Evolutionary conservation across 2,329 filamentous ascomycete species (phyloP).

Genomic region (Fonsecaea monophora): DNA sequence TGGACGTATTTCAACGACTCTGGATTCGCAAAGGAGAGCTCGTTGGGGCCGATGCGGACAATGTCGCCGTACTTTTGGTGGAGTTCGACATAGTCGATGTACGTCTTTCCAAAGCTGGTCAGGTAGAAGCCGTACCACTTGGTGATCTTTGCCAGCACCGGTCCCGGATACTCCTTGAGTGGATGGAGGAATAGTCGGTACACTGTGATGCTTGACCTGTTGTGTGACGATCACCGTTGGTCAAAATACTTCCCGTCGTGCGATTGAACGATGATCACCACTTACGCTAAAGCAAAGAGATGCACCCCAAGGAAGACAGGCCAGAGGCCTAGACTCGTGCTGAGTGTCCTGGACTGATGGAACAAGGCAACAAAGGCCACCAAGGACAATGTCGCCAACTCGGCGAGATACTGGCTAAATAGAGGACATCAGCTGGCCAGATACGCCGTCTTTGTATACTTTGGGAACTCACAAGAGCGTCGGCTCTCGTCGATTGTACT

Average conservation of each 20-base stretch:
- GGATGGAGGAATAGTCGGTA: slow-evolving; percentile 37
- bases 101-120: not conserved
- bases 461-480: not conserved
- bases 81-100: slow-evolving; percentile 4
- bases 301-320: not conserved
- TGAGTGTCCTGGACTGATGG: not conserved
- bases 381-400: not conserved
- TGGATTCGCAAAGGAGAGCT: slow-evolving; percentile 71
- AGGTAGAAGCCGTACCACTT: slow-evolving; percentile 5
- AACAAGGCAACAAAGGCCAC: not conserved
- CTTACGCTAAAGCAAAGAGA: not conserved
- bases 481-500: slow-evolving; percentile 1
- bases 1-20: slow-evolving; percentile 66
- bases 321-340: not conserved
- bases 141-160: slow-evolving; percentile 17
- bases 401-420: not conserved
- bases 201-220: not conserved
- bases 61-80: slow-evolving; percentile 66
- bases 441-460: not conserved
- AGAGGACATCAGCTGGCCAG: not conserved
- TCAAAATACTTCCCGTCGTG: not conserved
- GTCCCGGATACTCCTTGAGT: slow-evolving; percentile 41
- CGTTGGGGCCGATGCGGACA: slow-evolving; percentile 69
- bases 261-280: not conserved
- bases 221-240: not conserved